phyloP scores from a whole-genome alignment of 805 yeast species.

The Saturnispora ahearnii region DNA sequence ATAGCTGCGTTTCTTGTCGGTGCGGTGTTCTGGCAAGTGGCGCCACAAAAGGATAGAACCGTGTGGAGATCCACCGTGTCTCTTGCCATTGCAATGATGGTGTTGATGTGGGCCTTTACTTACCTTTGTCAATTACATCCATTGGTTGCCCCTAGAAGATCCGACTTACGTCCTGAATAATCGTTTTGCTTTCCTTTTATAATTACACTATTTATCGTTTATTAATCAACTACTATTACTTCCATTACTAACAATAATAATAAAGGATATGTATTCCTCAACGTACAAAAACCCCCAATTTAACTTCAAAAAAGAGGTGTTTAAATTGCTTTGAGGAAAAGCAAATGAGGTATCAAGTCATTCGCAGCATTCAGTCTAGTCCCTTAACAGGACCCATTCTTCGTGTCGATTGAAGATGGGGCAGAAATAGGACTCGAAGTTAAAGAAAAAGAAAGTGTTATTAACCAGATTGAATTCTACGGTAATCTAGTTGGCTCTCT shows the following conservation, averaged over 20 bases:
- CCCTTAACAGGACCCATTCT: slow-evolving; percentile 3
- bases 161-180: slow-evolving; percentile 80
- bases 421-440: slow-evolving; percentile 6
- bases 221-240: background rate
- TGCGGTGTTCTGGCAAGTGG: slow-evolving; percentile 69
- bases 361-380: background rate
- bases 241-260: background rate
- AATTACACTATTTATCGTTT: background rate
- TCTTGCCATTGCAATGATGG: slow-evolving; percentile 57
- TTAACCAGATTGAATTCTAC: no score
- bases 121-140: slow-evolving; percentile 86
- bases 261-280: background rate
- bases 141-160: slow-evolving; percentile 79
- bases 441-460: slow-evolving; percentile 1
- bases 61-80: slow-evolving; percentile 70
- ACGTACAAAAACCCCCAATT: background rate
- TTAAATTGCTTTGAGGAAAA: background rate
- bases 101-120: slow-evolving; percentile 70
- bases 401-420: slow-evolving; percentile 1
- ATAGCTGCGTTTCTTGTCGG: slow-evolving; percentile 49
- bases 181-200: background rate
- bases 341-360: slow-evolving; percentile 3
- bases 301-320: background rate
- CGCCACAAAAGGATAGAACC: slow-evolving; percentile 76
- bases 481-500: no score